Evolutionary conservation across 305 asterid species (phyloP), one percentile per base, ranked within the genome.

Genomic region (Euphrasia arctica): DNA sequence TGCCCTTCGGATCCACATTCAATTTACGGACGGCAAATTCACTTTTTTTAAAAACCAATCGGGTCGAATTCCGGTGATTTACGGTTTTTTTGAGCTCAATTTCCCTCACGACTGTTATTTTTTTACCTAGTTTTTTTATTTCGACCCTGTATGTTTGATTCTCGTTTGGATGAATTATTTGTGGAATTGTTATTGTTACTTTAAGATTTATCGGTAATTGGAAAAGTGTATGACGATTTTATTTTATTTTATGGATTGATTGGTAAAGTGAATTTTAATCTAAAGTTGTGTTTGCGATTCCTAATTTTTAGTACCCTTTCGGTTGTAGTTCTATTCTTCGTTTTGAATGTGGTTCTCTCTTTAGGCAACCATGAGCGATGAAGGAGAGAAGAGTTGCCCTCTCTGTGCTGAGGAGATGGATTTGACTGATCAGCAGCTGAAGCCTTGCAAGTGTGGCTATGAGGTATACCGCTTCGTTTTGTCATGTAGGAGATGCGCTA

Each of bases 361-460:
- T 12, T 25, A 81, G 92, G 90, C 67, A 78, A 85, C 73, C 82
- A 90, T 93, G 97, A 83, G 94, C 60, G 96, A 87, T 64, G 85
- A 85, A 82, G 96, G 98, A 68, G 98, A 93, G 70, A 90, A 78
- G 80, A 88, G 88, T 22, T 52, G 57, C 57, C 57, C 57, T 29
- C 57, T 52, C 57, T 52, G 57, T 52, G 57, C 57, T 18, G 97
- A 93, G 89, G 98, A 86, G 84, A 93, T 93, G 98, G 98, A 93
- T 76, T 72, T 90, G 84, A 93, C 98, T 64, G 98, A 93, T 76
- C 97, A 87, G 81, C 98, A 93, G 79, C 74, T 93, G 89, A 93
- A 82, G 82, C 98, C 98, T 47, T 90, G 98, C 97, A 88, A 88
- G 75, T 93, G 98, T 54, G 98, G 98, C 62, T 93, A 93, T 65